Percentiles rank a stretch among this genome's conserved stretches.
Evolutionary conservation across 441 rosid genomes (phyloP).

Genomic region (Jatropha multifida): DNA sequence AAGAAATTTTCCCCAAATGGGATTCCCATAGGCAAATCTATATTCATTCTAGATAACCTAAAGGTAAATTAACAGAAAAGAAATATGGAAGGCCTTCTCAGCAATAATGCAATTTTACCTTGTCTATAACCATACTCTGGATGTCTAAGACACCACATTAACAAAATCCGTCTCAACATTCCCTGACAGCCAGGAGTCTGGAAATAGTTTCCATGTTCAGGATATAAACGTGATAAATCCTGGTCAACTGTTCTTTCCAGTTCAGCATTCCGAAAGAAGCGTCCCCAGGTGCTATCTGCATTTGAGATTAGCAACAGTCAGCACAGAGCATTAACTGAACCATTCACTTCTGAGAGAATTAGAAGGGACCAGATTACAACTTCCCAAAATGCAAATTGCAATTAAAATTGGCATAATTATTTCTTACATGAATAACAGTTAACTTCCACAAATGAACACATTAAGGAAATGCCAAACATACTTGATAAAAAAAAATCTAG

Average conservation of each 20-base stretch:
- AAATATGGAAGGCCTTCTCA: background rate
- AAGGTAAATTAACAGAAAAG: background rate
- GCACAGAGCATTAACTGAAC: background rate
- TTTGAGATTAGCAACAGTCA: constrained; percentile 10
- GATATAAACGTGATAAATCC: constrained; percentile 88
- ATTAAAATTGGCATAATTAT: background rate
- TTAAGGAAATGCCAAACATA: background rate
- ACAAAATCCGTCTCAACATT: constrained; percentile 78
- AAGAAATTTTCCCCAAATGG: background rate
- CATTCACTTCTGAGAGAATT: background rate
- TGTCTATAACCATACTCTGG: constrained; percentile 90
- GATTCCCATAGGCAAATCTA: background rate
- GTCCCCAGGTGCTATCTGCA: constrained; percentile 96
- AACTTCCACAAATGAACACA: background rate
- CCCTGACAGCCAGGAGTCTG: constrained; percentile 95
- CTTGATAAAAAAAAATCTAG: background rate
- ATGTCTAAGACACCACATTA: constrained; percentile 89
- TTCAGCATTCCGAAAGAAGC: constrained; percentile 89
- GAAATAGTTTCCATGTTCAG: constrained; percentile 89
- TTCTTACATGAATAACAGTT: background rate
- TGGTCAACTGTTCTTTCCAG: constrained; percentile 89
- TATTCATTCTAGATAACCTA: background rate
- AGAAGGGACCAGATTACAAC: background rate
- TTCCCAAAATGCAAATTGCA: background rate
- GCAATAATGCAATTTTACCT: constrained; percentile 41